Base-by-base conservation (phyloP, 176 grass and related monocot species). In the Carex cristatella region DNA sequence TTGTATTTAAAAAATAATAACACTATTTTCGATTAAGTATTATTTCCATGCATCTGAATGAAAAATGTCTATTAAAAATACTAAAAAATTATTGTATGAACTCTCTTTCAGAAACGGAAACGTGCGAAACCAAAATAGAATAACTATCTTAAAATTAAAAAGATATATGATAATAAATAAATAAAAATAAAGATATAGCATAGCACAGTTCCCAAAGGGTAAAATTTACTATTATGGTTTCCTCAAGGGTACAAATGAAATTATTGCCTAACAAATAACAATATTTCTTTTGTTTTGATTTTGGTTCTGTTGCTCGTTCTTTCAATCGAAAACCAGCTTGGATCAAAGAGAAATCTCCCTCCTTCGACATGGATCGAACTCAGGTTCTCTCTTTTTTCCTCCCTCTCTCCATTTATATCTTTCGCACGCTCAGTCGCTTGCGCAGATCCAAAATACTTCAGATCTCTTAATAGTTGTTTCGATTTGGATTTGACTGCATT, bases 321-420 rank as follows among this genome's bases (percentile, higher is more conserved):
- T 83, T 83, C 44, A 55, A 83, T 68, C 81, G 61, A 44, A 81
- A 65, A 30, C 38, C 35, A 83, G 62, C 48, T 19, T 62, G 79
- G 38, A 44, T 38, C 56, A 81, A 81, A 81, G 37, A 38, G 60
- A 68, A 48, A 83, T 66, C 58, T 51, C 12, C 61, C 64, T 66
- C 61, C 5, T 61, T 37, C 79, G 38, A 49, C 81, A 83, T 83
- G 81, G 81, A 83, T 68, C 81, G 62, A 83, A 66, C 81, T 68
- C 81, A 83, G 81, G 81, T 83, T 66, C 61, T 69, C 62, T 35
- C n/a, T 83, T 63, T 54, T 11, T 6, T 46, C 5, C 42, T 32
- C 59, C 2, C 4, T 9, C 19, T 23, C 49, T 31, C 81, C 32
- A 56, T 76, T 54, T 30, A 14, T 63, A 11, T 78, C 5, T 55